Conservation (phyloP, 176 grass and related monocot genomes). For the Saccharum spontaneum region DNA sequence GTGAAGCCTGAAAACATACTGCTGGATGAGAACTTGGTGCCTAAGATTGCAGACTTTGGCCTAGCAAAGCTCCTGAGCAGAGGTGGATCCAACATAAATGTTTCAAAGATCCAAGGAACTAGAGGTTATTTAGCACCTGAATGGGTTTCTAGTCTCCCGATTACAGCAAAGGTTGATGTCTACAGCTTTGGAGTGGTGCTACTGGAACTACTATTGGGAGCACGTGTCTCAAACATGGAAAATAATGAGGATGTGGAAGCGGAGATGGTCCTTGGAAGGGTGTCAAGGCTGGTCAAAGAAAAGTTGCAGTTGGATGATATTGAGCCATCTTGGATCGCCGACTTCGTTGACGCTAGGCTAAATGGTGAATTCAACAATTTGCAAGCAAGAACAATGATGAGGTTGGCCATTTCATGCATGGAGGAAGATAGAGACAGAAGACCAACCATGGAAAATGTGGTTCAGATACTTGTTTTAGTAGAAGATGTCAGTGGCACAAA, state of each 20-base stretch:
- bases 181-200: slow-evolving; percentile 53
- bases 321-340: slow-evolving; percentile 19
- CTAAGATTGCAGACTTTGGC: slow-evolving; percentile 31
- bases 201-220: slow-evolving; percentile 41
- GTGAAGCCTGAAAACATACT: slow-evolving; percentile 37
- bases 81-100: slow-evolving; percentile 28
- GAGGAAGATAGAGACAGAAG: slow-evolving; percentile 44
- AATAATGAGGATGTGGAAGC: slow-evolving; percentile 17
- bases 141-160: slow-evolving; percentile 45
- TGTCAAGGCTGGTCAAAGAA: slow-evolving; percentile 1
- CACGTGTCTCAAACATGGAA: slow-evolving; percentile 23
- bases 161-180: slow-evolving; percentile 58
- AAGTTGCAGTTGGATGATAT: slow-evolving; percentile 5
- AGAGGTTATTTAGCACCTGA: slow-evolving; percentile 56
- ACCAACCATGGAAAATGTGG: slow-evolving; percentile 35
- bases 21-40: slow-evolving; percentile 20
- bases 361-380: slow-evolving; percentile 5
- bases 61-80: slow-evolving; percentile 29
- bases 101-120: slow-evolving; percentile 50
- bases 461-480: slow-evolving; percentile 28
- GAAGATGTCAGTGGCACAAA: background rate
- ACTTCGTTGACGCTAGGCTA: slow-evolving; percentile 29
- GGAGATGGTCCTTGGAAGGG: slow-evolving; percentile 28
- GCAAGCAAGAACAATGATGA: slow-evolving; percentile 38
- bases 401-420: slow-evolving; percentile 32